Percentiles rank a stretch among this genome's conserved stretches.
These are phyloP conservation scores for Harringtonia lauricola DNA, from an alignment of 2,329 filamentous ascomycete genomes.

Conservation along the genomic window DNA sequence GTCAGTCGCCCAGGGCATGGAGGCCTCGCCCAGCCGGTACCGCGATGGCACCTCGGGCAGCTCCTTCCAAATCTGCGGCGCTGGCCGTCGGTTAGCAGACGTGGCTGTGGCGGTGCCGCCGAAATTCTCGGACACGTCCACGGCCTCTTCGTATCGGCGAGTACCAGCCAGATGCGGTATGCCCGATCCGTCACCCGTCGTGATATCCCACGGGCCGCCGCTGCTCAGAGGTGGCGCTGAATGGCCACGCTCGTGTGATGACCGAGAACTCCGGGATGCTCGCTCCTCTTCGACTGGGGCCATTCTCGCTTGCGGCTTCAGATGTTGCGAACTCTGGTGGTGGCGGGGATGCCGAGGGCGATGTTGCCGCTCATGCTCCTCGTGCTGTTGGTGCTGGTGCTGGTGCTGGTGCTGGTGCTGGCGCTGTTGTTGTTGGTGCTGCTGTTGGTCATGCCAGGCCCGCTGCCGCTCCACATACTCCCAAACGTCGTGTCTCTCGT, in stretches of 20 bases:
- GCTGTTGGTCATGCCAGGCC: slow-evolving; percentile 10
- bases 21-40: slow-evolving; percentile 34
- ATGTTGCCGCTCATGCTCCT: neutral
- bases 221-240: slow-evolving; percentile 38
- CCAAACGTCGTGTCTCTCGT: slow-evolving; percentile 10
- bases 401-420: slow-evolving; percentile 8
- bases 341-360: neutral
- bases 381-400: slow-evolving; percentile 1
- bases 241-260: slow-evolving; percentile 31
- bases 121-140: neutral
- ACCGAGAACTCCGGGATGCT: slow-evolving; percentile 15
- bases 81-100: too few species aligned
- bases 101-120: neutral
- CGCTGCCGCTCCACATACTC: slow-evolving; percentile 4
- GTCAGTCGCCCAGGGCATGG: slow-evolving; percentile 33
- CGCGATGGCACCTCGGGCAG: slow-evolving; percentile 26
- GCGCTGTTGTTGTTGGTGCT: slow-evolving; percentile 8
- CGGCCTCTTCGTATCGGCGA: neutral
- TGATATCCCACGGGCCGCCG: slow-evolving; percentile 34
- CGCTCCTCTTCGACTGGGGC: slow-evolving; percentile 10
- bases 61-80: slow-evolving; percentile 24
- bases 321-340: neutral
- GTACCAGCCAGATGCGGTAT: neutral
- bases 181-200: too few species aligned
- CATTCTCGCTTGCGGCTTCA: neutral